Percentiles rank a stretch among this genome's conserved stretches.
phyloP scores from a whole-genome alignment of 441 rosid species.

The Populus hybrid region DNA sequence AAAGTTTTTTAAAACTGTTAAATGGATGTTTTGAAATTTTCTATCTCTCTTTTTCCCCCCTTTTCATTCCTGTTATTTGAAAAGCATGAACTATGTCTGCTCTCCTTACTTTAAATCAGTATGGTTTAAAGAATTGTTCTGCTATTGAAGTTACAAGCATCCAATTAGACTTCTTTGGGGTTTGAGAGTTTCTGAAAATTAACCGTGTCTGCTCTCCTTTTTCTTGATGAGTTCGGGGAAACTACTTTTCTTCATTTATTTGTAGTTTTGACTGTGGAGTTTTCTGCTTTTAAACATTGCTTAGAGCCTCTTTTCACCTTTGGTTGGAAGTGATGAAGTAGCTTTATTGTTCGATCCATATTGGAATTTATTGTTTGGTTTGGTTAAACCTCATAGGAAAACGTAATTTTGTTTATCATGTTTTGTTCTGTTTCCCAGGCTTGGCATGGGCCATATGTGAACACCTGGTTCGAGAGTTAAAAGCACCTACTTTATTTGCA shows the following conservation, averaged over 20 bases:
- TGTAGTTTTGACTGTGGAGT: not conserved
- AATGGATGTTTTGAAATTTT: not conserved
- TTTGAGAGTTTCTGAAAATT: not conserved
- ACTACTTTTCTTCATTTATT: not conserved
- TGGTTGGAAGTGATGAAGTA: not conserved
- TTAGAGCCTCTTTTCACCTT: not conserved
- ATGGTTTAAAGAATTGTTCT: not conserved
- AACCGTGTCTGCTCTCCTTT: not conserved
- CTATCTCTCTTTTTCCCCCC: not conserved
- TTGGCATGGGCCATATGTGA: constrained; percentile 99
- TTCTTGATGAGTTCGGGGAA: not conserved
- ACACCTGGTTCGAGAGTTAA: constrained; percentile 82
- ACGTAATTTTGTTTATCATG: not conserved
- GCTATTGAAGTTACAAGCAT: not conserved
- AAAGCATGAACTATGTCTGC: not conserved
- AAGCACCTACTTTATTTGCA: constrained; percentile 94
- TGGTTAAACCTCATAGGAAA: not conserved
- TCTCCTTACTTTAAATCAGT: not conserved
- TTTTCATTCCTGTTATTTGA: not conserved
- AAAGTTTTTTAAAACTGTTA: not conserved
- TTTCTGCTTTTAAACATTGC: not conserved
- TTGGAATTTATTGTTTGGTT: constrained; percentile 3
- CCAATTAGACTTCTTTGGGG: not conserved
- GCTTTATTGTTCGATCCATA: not conserved
- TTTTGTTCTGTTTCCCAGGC: constrained; percentile 43